phyloP scores from a whole-genome alignment of 106 monocot species.

The Posidonia australis region DNA sequence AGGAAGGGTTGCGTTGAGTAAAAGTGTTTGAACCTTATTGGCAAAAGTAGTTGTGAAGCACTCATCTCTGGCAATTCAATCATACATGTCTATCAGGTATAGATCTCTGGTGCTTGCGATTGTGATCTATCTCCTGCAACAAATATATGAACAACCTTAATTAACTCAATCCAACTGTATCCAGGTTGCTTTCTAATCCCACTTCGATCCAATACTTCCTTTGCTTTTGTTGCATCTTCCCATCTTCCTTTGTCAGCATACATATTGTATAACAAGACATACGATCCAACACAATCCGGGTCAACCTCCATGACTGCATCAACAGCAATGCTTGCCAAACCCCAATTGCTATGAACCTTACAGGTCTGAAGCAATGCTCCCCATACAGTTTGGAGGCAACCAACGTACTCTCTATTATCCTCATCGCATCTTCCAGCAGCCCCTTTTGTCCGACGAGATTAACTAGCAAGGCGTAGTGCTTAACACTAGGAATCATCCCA shows the following conservation, averaged over 20 bases:
- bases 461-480: constrained; percentile 85
- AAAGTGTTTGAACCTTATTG: too few relatives aligned
- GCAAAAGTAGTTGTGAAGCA: neutral
- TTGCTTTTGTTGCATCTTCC: constrained; percentile 48
- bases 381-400: constrained; percentile 62
- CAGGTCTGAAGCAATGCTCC: constrained; percentile 80
- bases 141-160: constrained; percentile 45
- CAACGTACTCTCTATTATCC: constrained; percentile 45
- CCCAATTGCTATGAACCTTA: constrained; percentile 41
- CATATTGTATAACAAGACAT: constrained; percentile 68
- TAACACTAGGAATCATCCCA: constrained; percentile 34
- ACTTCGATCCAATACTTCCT: constrained; percentile 45
- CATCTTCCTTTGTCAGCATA: constrained; percentile 63
- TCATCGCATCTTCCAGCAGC: constrained; percentile 58
- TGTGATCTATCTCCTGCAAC: constrained; percentile 64
- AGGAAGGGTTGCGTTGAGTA: too few relatives aligned
- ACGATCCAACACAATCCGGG: constrained; percentile 57
- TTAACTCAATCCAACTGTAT: constrained; percentile 83
- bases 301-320: constrained; percentile 47
- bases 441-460: constrained; percentile 73
- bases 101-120: constrained; percentile 45
- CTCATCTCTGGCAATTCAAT: constrained; percentile 35
- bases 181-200: constrained; percentile 60
- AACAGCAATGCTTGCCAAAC: constrained; percentile 45
- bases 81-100: constrained; percentile 32